Conservation (phyloP, 164 flowering plant genomes). For the Santalum album region DNA sequence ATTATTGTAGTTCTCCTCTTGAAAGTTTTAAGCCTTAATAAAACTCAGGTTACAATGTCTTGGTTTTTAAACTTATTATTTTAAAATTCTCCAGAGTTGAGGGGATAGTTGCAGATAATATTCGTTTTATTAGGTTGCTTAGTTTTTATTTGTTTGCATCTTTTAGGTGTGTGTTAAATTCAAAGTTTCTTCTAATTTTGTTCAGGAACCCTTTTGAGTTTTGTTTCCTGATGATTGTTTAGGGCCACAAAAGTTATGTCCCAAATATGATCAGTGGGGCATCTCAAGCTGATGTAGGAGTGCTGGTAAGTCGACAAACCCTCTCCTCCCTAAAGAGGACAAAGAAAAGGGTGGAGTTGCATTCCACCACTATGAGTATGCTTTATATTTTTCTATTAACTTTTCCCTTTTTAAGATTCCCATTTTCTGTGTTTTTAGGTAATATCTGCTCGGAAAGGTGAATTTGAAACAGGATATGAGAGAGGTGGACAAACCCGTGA, state of each 20-base stretch:
- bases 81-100: too few relatives aligned
- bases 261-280: constrained; percentile 99
- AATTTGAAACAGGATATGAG: constrained; percentile 98
- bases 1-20: too few relatives aligned
- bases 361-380: neutral
- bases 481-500: constrained; percentile 99
- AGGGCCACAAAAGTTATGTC: constrained; percentile 99
- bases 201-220: neutral
- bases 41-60: too few relatives aligned
- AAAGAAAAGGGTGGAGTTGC: neutral
- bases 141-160: too few relatives aligned
- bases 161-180: too few relatives aligned
- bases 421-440: constrained; percentile 31
- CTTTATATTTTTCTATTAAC: too few relatives aligned
- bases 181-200: too few relatives aligned
- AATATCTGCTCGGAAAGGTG: constrained; percentile 98
- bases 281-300: constrained; percentile 97
- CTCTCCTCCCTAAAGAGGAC: neutral
- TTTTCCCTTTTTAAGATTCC: neutral
- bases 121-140: too few relatives aligned
- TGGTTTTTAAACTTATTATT: too few relatives aligned
- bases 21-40: too few relatives aligned
- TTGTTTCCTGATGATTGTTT: constrained; percentile 13
- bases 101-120: too few relatives aligned
- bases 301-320: constrained; percentile 49